Evolutionary conservation across 2,329 filamentous ascomycete species (phyloP).

Genomic region (Ascochyta koolunga): DNA sequence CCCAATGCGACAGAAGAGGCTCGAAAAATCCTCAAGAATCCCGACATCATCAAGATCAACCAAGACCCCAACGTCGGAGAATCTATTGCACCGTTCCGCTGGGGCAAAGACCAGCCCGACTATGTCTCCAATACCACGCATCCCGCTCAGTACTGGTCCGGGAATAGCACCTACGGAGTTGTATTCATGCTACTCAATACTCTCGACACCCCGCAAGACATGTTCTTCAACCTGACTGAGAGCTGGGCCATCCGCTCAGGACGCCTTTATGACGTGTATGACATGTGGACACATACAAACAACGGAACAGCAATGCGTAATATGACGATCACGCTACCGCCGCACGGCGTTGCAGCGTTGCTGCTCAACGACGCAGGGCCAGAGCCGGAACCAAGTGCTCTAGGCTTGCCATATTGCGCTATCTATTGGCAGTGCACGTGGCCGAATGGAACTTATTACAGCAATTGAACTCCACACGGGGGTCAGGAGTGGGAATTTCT

Average conservation of each 20-base stretch:
- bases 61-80: conserved; percentile 51
- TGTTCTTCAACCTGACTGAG: conserved; percentile 30
- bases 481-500: background rate
- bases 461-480: conserved; percentile 7
- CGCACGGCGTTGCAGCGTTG: conserved; percentile 21
- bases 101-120: conserved; percentile 55
- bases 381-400: conserved; percentile 6
- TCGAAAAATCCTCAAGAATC: conserved; percentile 49
- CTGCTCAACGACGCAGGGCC: conserved; percentile 21
- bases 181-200: conserved; percentile 28
- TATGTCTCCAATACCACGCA: conserved; percentile 53
- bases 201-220: conserved; percentile 2
- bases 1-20: conserved; percentile 44
- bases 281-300: conserved; percentile 23
- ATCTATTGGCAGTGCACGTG: conserved; percentile 21
- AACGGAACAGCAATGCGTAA: conserved; percentile 20
- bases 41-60: conserved; percentile 50
- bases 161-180: conserved; percentile 19
- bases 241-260: conserved; percentile 20
- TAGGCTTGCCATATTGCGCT: conserved; percentile 17
- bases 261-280: conserved; percentile 17
- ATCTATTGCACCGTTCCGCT: conserved; percentile 46
- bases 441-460: conserved; percentile 22
- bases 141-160: conserved; percentile 28
- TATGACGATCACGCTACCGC: conserved; percentile 11